Evolutionary conservation across 2,329 filamentous ascomycete genomes (phyloP), one percentile per base, ranked within the genome.

Genomic region (Dryadomyces quercus-mongolicae): DNA sequence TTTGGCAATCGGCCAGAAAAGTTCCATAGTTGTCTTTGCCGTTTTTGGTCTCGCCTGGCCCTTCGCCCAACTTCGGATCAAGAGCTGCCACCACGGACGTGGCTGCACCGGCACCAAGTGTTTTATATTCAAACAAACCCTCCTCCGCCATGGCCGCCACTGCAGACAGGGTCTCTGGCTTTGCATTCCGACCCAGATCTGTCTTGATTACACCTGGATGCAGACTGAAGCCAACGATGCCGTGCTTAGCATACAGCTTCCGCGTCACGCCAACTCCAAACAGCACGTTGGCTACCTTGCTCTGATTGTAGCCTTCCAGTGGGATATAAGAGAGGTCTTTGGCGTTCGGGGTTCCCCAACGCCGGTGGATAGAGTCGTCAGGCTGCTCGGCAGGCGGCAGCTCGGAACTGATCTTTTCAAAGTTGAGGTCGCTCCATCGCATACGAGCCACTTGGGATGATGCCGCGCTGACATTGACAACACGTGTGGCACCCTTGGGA

Each of bases 231-330:
- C 40, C 31, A n/a, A 46, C 25, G 46, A 58, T 55, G 55, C 67
- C 63, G 38, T 73, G 10, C 72, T n/a, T 71, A 70, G 55, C 74
- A 70, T 21, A 74, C 53, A 10, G 66, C 63, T 47, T 68, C 22
- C 68, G 59, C 15, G 71, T 69, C 13, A 74, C 61, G 21, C 63
- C 67, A 25, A 71, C 55, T 1, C 66, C 70, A 55, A 74, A 74
- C 49, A 76, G 59, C 9, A 78, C 71, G 53, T 77, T 75, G 3
- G 74, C 74, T 21, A 74, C 72, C 62, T 79, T 79, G 60, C 71
- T 73, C 58, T 76, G 74, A 4, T 67, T 69, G 57, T 79, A 79
- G 2, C 72, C 74, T 18, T 70, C 60, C 66, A 55, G 65, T 64
- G 1, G 59, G 59, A 7, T 66, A 66, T 6, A 71, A 59, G 22